A percentile compares a stretch with the other conserved stretches of the same genome.
phyloP scores from a whole-genome alignment of 2,329 filamentous ascomycete genomes.

The Sporothrix brunneoviolacea region DNA sequence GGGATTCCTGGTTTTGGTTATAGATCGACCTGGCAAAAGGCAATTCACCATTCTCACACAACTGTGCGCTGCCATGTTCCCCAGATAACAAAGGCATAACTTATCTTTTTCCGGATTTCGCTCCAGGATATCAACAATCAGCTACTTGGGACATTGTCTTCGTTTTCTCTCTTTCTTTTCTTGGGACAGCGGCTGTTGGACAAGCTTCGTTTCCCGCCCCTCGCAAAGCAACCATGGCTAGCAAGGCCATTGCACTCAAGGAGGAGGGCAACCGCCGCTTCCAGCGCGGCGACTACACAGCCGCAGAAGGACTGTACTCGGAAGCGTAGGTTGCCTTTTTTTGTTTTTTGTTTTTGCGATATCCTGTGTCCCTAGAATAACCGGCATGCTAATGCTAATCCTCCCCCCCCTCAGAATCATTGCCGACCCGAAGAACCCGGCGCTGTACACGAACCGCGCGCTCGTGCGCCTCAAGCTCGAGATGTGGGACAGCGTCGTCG shows the following conservation, averaged over 20 bases:
- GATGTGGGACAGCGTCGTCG: conserved; percentile 66
- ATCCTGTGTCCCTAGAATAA: neutral
- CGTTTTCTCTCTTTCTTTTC: neutral
- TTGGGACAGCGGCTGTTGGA: too few relatives aligned
- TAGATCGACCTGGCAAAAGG: too few relatives aligned
- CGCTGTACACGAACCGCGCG: conserved; percentile 84
- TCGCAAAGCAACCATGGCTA: conserved; percentile 11
- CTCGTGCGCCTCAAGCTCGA: conserved; percentile 71
- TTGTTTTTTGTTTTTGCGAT: neutral
- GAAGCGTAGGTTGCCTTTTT: conserved; percentile 50
- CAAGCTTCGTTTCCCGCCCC: too few relatives aligned
- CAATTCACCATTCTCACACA: too few relatives aligned
- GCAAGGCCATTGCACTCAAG: conserved; percentile 40
- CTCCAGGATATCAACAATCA: too few relatives aligned
- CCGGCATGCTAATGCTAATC: neutral
- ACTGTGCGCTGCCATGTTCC: too few relatives aligned
- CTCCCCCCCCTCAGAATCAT: conserved; percentile 51
- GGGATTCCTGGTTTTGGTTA: too few relatives aligned
- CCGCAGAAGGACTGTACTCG: conserved; percentile 64
- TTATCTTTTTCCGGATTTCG: too few relatives aligned
- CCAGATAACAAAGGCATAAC: too few relatives aligned
- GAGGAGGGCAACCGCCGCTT: conserved; percentile 60
- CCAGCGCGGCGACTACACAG: conserved; percentile 55
- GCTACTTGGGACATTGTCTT: too few relatives aligned
- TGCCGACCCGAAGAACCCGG: conserved; percentile 67